These are phyloP conservation scores for Stenocarpella maydis DNA, from an alignment of 2,329 filamentous ascomycete species.

Conservation along the genomic window DNA sequence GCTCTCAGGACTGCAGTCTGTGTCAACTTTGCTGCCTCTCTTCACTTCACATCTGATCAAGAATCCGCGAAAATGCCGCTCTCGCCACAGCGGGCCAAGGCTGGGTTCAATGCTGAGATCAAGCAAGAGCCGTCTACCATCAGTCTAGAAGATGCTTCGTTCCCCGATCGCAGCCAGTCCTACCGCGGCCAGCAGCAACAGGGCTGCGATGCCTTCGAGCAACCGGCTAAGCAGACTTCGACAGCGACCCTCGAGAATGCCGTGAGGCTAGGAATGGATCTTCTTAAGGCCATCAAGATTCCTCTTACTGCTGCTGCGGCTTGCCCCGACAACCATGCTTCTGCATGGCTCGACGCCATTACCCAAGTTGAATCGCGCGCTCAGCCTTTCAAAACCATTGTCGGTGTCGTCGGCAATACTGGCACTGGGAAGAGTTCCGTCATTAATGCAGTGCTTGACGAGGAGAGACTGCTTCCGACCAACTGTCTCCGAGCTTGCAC, in stretches of 20 bases:
- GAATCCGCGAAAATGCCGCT: background rate
- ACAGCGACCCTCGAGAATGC: background rate
- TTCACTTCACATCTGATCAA: background rate
- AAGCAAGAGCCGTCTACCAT: background rate
- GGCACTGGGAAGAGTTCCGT: background rate
- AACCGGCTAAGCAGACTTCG: background rate
- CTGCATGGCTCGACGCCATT: background rate
- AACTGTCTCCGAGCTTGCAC: slow-evolving; percentile 1
- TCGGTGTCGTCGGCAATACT: slow-evolving; percentile 1
- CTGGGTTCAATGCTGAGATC: background rate
- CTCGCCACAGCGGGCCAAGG: background rate
- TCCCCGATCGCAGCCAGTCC: background rate
- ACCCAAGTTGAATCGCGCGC: background rate
- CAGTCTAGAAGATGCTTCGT: background rate
- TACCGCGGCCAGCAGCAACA: background rate
- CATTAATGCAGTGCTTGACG: slow-evolving; percentile 2
- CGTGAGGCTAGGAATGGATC: background rate
- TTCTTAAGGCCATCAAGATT: slow-evolving; percentile 1
- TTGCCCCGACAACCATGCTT: background rate
- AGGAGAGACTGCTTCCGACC: background rate
- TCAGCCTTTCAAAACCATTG: slow-evolving; percentile 1
- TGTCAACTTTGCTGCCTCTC: background rate
- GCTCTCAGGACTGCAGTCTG: background rate
- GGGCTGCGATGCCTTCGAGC: background rate
- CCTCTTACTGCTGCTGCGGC: background rate